phyloP scores from a whole-genome alignment of 108 stramenopile species.

The Bacterosira constricta region DNA sequence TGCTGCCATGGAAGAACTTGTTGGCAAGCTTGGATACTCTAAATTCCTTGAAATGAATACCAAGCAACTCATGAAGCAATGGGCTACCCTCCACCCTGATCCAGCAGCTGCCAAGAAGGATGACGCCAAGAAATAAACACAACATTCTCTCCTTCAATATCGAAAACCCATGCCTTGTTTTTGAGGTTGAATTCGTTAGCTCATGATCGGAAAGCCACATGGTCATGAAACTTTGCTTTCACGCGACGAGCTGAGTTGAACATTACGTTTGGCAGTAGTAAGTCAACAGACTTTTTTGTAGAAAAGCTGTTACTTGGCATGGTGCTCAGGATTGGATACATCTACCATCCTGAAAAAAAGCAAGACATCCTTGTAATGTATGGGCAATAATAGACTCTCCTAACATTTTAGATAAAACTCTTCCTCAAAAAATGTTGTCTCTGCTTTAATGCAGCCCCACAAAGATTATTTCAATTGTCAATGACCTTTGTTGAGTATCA shows the following conservation, averaged over 20 bases:
- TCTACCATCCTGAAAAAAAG: no score
- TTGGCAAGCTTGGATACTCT: constrained; percentile 82
- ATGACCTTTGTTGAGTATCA: no score
- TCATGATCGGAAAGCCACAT: not conserved
- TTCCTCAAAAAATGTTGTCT: not conserved
- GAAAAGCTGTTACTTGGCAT: no score
- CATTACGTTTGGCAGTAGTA: no score
- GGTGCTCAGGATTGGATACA: no score
- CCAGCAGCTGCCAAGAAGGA: constrained; percentile 38
- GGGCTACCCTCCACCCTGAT: constrained; percentile 69
- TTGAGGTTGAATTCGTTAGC: constrained; percentile 6
- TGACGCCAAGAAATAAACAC: no score
- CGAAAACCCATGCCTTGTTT: not conserved
- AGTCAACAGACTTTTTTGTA: no score
- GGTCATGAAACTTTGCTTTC: not conserved
- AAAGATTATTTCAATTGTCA: no score
- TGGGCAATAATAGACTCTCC: constrained; percentile 18
- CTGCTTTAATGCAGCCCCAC: no score
- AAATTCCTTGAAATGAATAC: constrained; percentile 78
- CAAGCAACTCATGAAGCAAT: constrained; percentile 81
- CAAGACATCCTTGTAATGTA: not conserved
- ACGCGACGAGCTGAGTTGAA: constrained; percentile 7
- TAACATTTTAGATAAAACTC: constrained; percentile 26
- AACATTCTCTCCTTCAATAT: no score
- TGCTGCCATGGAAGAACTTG: constrained; percentile 76